Evolutionary conservation across 441 rosid genomes (phyloP), one percentile per base, ranked within the genome.

Genomic region (Bocquillonia castaneifolia): DNA sequence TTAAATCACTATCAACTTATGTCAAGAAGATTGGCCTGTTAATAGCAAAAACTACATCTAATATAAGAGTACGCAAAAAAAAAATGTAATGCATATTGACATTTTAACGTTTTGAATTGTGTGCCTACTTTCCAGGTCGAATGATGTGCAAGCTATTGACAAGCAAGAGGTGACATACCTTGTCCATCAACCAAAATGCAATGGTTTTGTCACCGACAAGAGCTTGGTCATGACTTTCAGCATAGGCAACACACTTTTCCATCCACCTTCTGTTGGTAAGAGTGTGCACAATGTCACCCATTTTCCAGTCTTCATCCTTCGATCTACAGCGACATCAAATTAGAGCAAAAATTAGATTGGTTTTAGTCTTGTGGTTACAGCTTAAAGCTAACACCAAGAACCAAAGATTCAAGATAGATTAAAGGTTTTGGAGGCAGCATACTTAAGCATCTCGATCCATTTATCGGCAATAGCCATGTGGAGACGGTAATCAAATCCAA

Each of bases 101-200:
- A 52, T 42, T 52, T 23, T 15, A 57, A 61, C 57, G 31, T 58
- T 45, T 20, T 58, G 56, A 68, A 68, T 12, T 17, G 18, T 18
- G 22, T 50, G 47, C 40, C 14, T 29, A 28, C n/a, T 18, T 32
- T n/a, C 8, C 31, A 39, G 37, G 51, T 70, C 10, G 50, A 51
- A 13, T 31, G 31, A 54, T 67, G 39, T 37, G 58, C 29, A 45
- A 48, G 40, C 39, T 23, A 42, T 34, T 37, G 12, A 53, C 51
- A 18, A 67, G 69, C 13, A 64, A 69, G 62, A 63, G 63, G 45
- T 47, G 61, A 23, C 29, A 58, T 47, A 92, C 99, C 97, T 94
- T 87, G 83, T 94, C 99, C 99, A 94, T 91, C 77, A 94, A 78
- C 99, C 99, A 94, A 78, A 94, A 94, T 12, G 99, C 97, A 64